A percentile compares a stretch with the other conserved stretches of the same genome.
Conservation (phyloP, 345 rosid genomes). For the Arabidopsis suecica region DNA sequence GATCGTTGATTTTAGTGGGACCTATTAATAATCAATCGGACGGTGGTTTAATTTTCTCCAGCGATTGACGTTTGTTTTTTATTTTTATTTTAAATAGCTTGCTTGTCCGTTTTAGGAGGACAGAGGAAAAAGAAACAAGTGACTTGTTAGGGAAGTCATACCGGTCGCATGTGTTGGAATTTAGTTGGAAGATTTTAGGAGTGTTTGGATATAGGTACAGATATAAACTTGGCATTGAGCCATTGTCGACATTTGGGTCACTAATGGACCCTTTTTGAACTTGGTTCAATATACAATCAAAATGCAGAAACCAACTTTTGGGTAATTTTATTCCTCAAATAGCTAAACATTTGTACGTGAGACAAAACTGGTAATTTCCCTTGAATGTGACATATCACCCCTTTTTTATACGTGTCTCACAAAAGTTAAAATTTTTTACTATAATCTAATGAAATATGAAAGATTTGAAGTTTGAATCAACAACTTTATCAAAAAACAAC, state of each 20-base stretch:
- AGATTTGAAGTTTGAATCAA: neutral
- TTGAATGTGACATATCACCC: constrained; percentile 26
- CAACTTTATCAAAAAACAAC: no score
- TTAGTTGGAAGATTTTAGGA: constrained; percentile 26
- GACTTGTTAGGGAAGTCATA: constrained; percentile 54
- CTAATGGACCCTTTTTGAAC: constrained; percentile 6
- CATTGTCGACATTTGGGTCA: neutral
- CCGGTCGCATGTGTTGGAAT: constrained; percentile 48
- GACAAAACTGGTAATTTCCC: neutral
- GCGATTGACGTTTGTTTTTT: constrained; percentile 38
- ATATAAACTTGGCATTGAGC: neutral
- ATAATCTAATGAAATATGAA: neutral
- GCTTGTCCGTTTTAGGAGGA: constrained; percentile 41
- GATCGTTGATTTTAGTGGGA: constrained; percentile 23
- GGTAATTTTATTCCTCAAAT: constrained; percentile 19
- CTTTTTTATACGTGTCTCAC: constrained; percentile 1
- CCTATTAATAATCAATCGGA: constrained; percentile 18
- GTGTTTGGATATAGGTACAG: constrained; percentile 26
- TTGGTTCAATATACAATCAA: constrained; percentile 5
- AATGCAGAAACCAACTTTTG: neutral
- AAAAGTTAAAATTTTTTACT: constrained; percentile 1
- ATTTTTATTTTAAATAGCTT: constrained; percentile 18
- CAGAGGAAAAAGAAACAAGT: constrained; percentile 30
- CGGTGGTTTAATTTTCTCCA: constrained; percentile 2
- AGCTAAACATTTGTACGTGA: constrained; percentile 31